phyloP scores from a whole-genome alignment of 495 filamentous ascomycete species.

The Lepidopterella palustris region DNA sequence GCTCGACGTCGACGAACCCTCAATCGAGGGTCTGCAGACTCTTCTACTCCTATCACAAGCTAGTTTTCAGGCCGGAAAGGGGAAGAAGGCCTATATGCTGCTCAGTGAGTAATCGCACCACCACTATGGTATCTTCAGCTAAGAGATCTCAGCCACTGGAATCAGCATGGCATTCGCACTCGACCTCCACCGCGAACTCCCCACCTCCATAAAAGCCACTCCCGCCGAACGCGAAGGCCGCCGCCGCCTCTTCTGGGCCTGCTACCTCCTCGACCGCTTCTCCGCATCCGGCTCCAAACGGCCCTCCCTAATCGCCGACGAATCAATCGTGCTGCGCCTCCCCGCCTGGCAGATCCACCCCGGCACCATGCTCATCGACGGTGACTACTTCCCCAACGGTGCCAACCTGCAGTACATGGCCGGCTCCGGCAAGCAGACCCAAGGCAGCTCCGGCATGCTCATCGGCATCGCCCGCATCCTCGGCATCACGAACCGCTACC shows the following conservation, averaged over 20 bases:
- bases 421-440: constrained; percentile 58
- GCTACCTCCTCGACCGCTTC: constrained; percentile 77
- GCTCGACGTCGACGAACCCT: constrained; percentile 72
- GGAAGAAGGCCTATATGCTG: constrained; percentile 81
- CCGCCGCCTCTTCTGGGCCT: constrained; percentile 74
- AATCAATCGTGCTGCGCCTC: constrained; percentile 63
- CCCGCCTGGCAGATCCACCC: constrained; percentile 59
- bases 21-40: constrained; percentile 66
- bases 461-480: constrained; percentile 78
- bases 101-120: constrained; percentile 49
- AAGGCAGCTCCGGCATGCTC: constrained; percentile 64
- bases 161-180: constrained; percentile 76
- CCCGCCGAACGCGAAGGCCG: constrained; percentile 64
- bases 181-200: constrained; percentile 64
- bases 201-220: constrained; percentile 49
- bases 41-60: constrained; percentile 69
- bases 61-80: constrained; percentile 68
- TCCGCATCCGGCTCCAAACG: constrained; percentile 70
- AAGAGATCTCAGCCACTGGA: constrained; percentile 52
- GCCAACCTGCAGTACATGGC: constrained; percentile 63
- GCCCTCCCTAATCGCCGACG: constrained; percentile 67
- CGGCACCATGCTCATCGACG: constrained; percentile 53
- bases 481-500: constrained; percentile 75
- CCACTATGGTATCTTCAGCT: constrained; percentile 2
- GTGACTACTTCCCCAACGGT: constrained; percentile 68